phyloP scores from a whole-genome alignment of 345 rosid genomes.

The Populus euphratica region DNA sequence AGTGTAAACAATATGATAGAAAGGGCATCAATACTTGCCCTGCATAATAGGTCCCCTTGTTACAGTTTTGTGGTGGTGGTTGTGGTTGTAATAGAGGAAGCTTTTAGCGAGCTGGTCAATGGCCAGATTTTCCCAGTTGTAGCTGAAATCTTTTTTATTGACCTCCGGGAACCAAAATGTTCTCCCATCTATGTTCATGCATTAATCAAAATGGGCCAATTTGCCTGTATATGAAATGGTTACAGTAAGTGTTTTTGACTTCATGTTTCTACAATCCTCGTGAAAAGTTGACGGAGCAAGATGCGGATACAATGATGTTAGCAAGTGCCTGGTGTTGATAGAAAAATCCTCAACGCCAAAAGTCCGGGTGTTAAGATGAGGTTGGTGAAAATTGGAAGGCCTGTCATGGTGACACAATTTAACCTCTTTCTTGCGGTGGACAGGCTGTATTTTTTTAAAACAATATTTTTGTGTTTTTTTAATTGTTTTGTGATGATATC shows the following conservation, averaged over 20 bases:
- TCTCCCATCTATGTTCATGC: not conserved
- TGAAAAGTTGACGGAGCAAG: not conserved
- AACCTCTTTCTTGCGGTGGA: too few relatives aligned
- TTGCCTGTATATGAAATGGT: not conserved
- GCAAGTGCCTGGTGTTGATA: not conserved
- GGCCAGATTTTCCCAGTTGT: conserved; percentile 32
- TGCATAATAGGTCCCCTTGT: conserved; percentile 25
- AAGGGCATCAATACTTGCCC: conserved; percentile 36
- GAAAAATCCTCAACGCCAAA: not conserved
- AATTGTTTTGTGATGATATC: too few relatives aligned
- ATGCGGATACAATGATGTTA: not conserved
- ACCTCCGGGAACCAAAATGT: conserved; percentile 30
- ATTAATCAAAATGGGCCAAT: not conserved
- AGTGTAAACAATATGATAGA: conserved; percentile 23
- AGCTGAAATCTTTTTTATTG: conserved; percentile 13
- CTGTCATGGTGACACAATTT: not conserved
- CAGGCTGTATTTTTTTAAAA: too few relatives aligned
- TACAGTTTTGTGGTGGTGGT: conserved; percentile 39
- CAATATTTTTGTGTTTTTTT: too few relatives aligned
- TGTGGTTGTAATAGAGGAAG: conserved; percentile 23
- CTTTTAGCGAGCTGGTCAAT: conserved; percentile 13
- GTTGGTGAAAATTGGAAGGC: not conserved
- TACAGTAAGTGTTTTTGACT: not conserved
- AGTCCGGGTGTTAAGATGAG: not conserved
- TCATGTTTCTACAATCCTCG: not conserved